Percentiles rank a stretch among this genome's conserved stretches.
phyloP scores from a whole-genome alignment of 106 monocot genomes.

The Allium sativum region DNA sequence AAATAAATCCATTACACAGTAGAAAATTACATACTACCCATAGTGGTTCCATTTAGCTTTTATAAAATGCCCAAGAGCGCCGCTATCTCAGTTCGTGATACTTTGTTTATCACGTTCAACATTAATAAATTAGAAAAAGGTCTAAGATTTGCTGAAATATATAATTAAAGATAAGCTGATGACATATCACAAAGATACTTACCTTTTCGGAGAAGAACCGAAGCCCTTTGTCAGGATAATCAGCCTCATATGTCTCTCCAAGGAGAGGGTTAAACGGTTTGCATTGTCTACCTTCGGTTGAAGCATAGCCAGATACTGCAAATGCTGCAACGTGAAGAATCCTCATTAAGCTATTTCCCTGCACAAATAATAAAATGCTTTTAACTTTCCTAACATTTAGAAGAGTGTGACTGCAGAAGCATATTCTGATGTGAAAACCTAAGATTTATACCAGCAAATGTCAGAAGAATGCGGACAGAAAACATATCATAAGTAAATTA shows the following conservation, averaged over 20 bases:
- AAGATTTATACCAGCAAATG: too few species aligned
- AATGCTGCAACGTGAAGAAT: constrained; percentile 89
- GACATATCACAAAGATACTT: background rate
- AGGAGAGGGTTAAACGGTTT: constrained; percentile 97
- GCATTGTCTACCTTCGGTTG: constrained; percentile 95
- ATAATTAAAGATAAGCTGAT: background rate
- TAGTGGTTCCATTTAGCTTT: too few species aligned
- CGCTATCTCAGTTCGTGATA: background rate
- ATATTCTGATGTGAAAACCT: too few species aligned
- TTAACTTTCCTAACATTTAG: too few species aligned
- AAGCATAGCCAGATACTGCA: constrained; percentile 96
- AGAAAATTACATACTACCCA: too few species aligned
- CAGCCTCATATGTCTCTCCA: constrained; percentile 95
- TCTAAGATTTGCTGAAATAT: background rate
- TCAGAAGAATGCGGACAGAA: too few species aligned
- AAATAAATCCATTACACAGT: too few species aligned
- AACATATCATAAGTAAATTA: too few species aligned
- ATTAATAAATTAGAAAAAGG: background rate
- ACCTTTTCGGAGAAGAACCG: constrained; percentile 97
- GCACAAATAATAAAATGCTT: constrained; percentile 8
- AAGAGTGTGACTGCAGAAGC: too few species aligned
- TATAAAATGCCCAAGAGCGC: background rate
- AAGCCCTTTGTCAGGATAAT: constrained; percentile 99
- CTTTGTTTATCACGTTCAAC: background rate
- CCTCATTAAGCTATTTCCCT: constrained; percentile 94